Evolutionary conservation across 345 rosid genomes (phyloP).

Genomic region (Linum tenue): DNA sequence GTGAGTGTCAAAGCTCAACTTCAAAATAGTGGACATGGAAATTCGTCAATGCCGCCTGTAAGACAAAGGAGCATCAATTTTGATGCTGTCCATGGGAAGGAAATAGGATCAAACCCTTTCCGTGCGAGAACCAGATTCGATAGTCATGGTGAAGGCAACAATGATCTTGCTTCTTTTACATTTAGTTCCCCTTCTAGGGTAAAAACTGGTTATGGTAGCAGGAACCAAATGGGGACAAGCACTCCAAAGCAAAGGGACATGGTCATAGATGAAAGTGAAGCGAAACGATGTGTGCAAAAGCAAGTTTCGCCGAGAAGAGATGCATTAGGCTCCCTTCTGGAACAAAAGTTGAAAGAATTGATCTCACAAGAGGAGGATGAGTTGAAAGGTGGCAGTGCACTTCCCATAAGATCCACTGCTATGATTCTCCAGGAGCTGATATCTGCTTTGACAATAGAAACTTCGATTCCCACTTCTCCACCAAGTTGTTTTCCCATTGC

Average conservation of each 20-base stretch:
- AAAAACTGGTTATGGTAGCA: slow-evolving; percentile 19
- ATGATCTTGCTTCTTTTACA: slow-evolving; percentile 34
- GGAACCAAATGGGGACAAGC: slow-evolving; percentile 14
- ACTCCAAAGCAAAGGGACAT: slow-evolving; percentile 16
- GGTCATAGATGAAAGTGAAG: slow-evolving; percentile 20
- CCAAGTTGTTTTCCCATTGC: slow-evolving; percentile 14
- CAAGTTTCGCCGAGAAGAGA: slow-evolving; percentile 33
- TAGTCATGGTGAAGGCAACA: slow-evolving; percentile 21
- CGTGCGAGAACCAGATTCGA: slow-evolving; percentile 14
- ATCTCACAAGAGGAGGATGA: slow-evolving; percentile 62
- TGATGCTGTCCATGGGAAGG: slow-evolving; percentile 18
- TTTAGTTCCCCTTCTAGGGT: slow-evolving; percentile 37
- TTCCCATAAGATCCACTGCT: slow-evolving; percentile 51
- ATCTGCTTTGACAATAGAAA: slow-evolving; percentile 49
- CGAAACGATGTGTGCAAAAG: slow-evolving; percentile 20
- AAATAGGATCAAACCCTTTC: slow-evolving; percentile 9
- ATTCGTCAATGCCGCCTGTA: slow-evolving; percentile 16
- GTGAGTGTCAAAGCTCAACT: slow-evolving; percentile 30
- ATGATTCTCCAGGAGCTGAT: slow-evolving; percentile 72
- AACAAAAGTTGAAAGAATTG: slow-evolving; percentile 61
- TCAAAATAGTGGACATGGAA: slow-evolving; percentile 28
- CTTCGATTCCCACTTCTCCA: slow-evolving; percentile 26
- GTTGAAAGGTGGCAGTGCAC: slow-evolving; percentile 17
- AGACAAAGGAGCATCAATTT: slow-evolving; percentile 24
- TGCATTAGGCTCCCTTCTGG: slow-evolving; percentile 56